phyloP scores from a whole-genome alignment of 2,329 filamentous ascomycete species.

The Fusarium albidum region DNA sequence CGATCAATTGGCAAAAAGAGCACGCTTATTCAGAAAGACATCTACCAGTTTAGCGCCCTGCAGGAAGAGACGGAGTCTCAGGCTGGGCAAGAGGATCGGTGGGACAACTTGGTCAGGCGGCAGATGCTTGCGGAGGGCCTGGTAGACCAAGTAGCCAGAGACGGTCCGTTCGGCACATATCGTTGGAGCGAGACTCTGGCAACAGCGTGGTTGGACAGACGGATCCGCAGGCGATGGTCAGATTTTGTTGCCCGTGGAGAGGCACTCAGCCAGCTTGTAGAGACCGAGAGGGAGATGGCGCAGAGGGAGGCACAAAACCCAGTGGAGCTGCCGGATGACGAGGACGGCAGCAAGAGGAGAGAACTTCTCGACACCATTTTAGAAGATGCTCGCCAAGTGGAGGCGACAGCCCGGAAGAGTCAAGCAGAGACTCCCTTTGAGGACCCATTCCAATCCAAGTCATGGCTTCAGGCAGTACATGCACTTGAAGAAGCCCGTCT shows the following conservation, averaged over 20 bases:
- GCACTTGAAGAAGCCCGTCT: conserved; percentile 1
- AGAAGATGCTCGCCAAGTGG: conserved; percentile 14
- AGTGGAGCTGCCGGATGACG: neutral
- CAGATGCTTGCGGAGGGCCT: conserved; percentile 35
- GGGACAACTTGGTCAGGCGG: conserved; percentile 52
- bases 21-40: conserved; percentile 51
- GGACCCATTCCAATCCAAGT: conserved; percentile 19
- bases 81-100: conserved; percentile 55
- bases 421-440: neutral
- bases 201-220: conserved; percentile 43
- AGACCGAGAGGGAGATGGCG: conserved; percentile 47
- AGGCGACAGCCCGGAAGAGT: neutral
- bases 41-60: conserved; percentile 49
- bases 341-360: neutral
- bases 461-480: conserved; percentile 7
- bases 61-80: conserved; percentile 45
- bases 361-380: conserved; percentile 24
- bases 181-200: conserved; percentile 42
- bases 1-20: conserved; percentile 64
- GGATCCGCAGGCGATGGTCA: conserved; percentile 43
- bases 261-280: conserved; percentile 51
- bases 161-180: conserved; percentile 41
- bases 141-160: neutral
- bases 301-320: conserved; percentile 32
- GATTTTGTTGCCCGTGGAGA: conserved; percentile 52